Evolutionary conservation across 306 rosid species (phyloP).

Genomic region (Amphicarpaea edgeworthii): DNA sequence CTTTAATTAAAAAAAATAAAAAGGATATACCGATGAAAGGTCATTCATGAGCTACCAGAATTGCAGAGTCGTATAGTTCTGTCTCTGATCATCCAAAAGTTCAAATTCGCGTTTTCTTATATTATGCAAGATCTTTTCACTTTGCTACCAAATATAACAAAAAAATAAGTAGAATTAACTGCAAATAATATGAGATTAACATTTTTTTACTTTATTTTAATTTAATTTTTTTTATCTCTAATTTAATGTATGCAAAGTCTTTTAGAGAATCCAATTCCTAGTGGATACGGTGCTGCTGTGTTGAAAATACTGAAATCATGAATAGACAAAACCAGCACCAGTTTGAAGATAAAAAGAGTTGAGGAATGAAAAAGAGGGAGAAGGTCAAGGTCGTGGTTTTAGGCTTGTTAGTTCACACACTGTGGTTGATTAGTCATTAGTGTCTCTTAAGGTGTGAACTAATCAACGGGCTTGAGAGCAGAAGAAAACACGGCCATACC

Average conservation of each 20-base stretch:
- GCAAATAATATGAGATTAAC: too few species aligned
- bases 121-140: neutral
- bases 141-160: too few species aligned
- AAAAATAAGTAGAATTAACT: too few species aligned
- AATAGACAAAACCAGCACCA: neutral
- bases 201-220: too few species aligned
- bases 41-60: neutral
- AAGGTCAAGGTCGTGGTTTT: constrained; percentile 23
- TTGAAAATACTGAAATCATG: neutral
- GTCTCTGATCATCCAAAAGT: too few species aligned
- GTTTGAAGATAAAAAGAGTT: neutral
- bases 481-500: neutral
- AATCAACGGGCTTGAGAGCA: neutral
- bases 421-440: neutral
- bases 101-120: neutral
- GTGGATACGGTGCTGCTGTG: neutral
- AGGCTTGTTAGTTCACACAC: constrained; percentile 18
- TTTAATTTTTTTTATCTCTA: too few species aligned
- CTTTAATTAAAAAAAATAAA: neutral
- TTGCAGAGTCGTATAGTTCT: too few species aligned
- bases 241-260: neutral
- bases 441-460: neutral
- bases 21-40: neutral
- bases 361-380: neutral
- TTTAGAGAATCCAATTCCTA: neutral